These are phyloP conservation scores for Angomonas desouzai DNA, from an alignment of 208 protist species.

Conservation along the genomic window DNA sequence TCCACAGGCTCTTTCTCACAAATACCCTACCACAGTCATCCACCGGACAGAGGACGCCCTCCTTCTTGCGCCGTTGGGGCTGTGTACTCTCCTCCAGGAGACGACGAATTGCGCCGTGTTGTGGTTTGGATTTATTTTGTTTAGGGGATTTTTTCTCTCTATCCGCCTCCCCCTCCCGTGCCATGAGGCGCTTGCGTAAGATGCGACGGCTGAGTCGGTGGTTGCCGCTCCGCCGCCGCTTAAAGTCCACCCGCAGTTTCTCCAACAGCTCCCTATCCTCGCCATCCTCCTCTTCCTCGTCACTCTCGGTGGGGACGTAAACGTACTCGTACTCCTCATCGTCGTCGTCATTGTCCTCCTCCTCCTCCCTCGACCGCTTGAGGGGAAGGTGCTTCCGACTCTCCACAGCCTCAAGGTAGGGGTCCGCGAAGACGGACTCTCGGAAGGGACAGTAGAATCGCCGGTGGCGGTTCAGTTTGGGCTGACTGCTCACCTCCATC, in stretches of 20 bases:
- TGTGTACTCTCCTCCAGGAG: not conserved
- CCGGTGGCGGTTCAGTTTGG: constrained; percentile 60
- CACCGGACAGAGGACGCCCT: constrained; percentile 31
- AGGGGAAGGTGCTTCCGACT: not conserved
- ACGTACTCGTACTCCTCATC: constrained; percentile 14
- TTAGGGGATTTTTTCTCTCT: not conserved
- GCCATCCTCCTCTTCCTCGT: constrained; percentile 8
- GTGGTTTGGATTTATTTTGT: not conserved
- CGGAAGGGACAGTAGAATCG: constrained; percentile 79
- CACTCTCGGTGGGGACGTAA: constrained; percentile 11
- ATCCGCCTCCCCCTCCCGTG: constrained; percentile 20
- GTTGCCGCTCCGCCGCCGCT: constrained; percentile 29
- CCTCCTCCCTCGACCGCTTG: not conserved
- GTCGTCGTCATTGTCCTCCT: constrained; percentile 10
- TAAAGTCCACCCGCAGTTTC: constrained; percentile 25
- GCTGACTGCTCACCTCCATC: constrained; percentile 50
- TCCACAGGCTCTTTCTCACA: constrained; percentile 25
- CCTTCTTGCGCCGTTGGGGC: not conserved
- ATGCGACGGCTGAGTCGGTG: constrained; percentile 37
- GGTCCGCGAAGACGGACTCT: constrained; percentile 57
- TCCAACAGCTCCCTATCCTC: constrained; percentile 4
- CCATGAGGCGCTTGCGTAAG: constrained; percentile 40
- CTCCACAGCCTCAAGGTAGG: constrained; percentile 22
- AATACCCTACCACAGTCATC: constrained; percentile 39
- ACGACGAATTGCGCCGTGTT: not conserved